phyloP scores from a whole-genome alignment of 179 eudicot genomes.

The Silene vulgaris region DNA sequence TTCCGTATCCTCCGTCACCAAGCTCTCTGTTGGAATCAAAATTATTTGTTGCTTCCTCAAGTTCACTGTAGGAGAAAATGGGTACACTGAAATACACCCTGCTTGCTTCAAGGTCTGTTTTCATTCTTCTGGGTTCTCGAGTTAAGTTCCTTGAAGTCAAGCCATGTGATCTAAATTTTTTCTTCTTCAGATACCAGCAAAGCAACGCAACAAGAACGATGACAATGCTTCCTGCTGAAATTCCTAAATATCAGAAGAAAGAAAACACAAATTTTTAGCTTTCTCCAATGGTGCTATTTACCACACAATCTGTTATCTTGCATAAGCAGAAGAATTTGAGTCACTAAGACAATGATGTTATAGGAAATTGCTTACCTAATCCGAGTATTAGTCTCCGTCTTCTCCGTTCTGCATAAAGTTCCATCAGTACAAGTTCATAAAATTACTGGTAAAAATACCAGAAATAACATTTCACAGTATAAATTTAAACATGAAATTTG shows the following conservation, averaged over 20 bases:
- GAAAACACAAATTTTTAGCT: background rate
- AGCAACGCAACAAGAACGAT: constrained; percentile 18
- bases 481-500: background rate
- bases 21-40: constrained; percentile 58
- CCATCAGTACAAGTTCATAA: background rate
- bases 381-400: constrained; percentile 22
- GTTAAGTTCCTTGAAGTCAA: constrained; percentile 30
- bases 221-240: constrained; percentile 22
- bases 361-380: constrained; percentile 24
- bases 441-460: background rate
- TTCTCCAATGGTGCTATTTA: background rate
- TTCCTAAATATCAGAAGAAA: constrained; percentile 18
- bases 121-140: constrained; percentile 38
- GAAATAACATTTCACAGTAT: background rate
- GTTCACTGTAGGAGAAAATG: constrained; percentile 61
- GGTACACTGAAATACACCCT: constrained; percentile 51
- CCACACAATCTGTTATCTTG: too few species aligned
- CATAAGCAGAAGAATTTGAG: background rate
- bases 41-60: constrained; percentile 62
- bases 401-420: constrained; percentile 27
- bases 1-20: constrained; percentile 88
- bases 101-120: constrained; percentile 43
- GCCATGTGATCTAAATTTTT: background rate
- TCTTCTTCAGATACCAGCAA: constrained; percentile 20
- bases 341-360: background rate